Base-by-base conservation (phyloP, 805 yeast species). In the Ogataea trehalophila region DNA sequence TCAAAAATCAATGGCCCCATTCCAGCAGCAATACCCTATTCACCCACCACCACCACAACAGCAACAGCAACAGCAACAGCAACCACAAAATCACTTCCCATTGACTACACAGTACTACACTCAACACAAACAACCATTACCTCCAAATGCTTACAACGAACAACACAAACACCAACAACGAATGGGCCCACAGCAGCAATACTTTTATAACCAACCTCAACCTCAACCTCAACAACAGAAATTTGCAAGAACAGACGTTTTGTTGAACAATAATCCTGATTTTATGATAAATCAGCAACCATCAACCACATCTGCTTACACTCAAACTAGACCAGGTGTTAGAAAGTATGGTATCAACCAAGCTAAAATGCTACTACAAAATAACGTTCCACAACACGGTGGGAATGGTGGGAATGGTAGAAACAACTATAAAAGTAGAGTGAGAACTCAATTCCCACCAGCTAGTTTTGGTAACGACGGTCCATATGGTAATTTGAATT, bases 201-300 rank as follows among this genome's bases (percentile, higher is more conserved):
- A 53, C 13, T 50, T 45, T 33, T 44, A 46, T 40, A 23, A 23
- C 15, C 48, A 51, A 16, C 53, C 46, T 18, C 35, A 44, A 15
- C 46, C 46, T 23, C 37, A 38, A 26, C 52, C 52, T 13, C 51
- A 49, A 31, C 50, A 43, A 37, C 47, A 53, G 33, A 48, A 51
- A 22, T 23, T 45, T 26, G 58, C 63, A 40, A 58, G 72, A 14
- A 62, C 79, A 1, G 80, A 75, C 44, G 56, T 69, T 42, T 56
- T 76, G 48, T 59, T 79, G 45, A 67, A 71, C 37, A 69, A 70
- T 44, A 78, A 76, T 53, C 82, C 82, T 23, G 80, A 77, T 53
- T 76, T 78, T 54, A 60, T 52, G 38, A 16, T 62, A 11, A 59
- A 55, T n/a, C 55, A 52, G 11, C 13, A 18, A 16, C 4, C 18